Conservation (phyloP, 305 asterid genomes). For the Fraxinus nigra region DNA sequence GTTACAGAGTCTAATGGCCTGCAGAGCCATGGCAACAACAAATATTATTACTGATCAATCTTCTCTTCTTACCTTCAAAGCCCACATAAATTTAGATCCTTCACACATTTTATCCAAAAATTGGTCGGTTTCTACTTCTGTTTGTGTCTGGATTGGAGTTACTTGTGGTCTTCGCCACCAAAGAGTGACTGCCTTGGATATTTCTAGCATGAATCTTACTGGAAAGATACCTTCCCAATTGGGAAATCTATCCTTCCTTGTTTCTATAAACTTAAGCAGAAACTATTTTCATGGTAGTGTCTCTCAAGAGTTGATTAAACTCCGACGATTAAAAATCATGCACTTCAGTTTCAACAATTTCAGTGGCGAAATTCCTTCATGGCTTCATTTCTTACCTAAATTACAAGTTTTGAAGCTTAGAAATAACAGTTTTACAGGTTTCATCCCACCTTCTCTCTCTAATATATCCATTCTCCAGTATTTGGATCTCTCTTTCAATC, state of each 20-base stretch:
- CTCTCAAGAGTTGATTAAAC: not conserved
- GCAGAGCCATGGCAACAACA: not conserved
- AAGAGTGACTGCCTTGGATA: slow-evolving; percentile 22
- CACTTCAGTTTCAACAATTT: not conserved
- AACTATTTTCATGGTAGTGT: not conserved
- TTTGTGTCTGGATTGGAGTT: slow-evolving; percentile 28
- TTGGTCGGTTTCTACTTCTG: slow-evolving; percentile 21
- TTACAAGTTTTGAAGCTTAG: not conserved
- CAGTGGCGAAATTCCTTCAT: not conserved
- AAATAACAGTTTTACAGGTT: not conserved
- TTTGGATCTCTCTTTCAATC: no score
- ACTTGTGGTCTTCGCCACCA: slow-evolving; percentile 22
- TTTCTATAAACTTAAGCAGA: not conserved
- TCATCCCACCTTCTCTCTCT: not conserved
- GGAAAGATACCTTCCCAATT: slow-evolving; percentile 18
- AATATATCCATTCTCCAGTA: not conserved
- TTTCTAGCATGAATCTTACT: not conserved
- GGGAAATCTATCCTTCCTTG: slow-evolving; percentile 19
- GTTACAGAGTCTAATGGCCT: not conserved
- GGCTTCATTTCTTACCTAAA: not conserved
- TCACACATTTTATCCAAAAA: slow-evolving; percentile 18
- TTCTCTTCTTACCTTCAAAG: not conserved
- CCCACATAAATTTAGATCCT: not conserved
- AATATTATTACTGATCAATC: not conserved
- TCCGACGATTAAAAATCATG: not conserved